Evolutionary conservation across 352 stramenopile genomes (phyloP).

Genomic region (Phytophthora citrophthora): DNA sequence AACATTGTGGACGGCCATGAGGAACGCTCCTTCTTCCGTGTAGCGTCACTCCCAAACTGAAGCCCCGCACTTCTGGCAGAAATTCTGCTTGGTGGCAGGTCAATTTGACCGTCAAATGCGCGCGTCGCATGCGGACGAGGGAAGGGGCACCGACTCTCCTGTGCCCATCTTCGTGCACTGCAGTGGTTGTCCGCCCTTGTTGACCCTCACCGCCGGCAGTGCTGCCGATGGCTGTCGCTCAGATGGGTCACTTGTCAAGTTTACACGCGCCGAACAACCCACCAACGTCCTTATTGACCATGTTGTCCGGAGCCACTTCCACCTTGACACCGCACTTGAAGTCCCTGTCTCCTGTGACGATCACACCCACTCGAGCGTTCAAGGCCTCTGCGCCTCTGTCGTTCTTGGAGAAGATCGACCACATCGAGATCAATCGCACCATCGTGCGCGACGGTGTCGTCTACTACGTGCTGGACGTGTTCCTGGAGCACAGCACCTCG

Average conservation of each 20-base stretch:
- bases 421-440: slow-evolving; percentile 50
- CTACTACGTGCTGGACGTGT: slow-evolving; percentile 67
- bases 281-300: slow-evolving; percentile 11
- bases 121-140: slow-evolving; percentile 24
- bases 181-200: slow-evolving; percentile 21
- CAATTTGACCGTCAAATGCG: slow-evolving; percentile 3
- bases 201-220: slow-evolving; percentile 27
- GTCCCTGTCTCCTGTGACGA: slow-evolving; percentile 27
- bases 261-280: slow-evolving; percentile 9
- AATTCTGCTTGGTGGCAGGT: too few species aligned
- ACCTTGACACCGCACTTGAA: slow-evolving; percentile 31
- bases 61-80: too few species aligned
- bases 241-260: slow-evolving; percentile 45
- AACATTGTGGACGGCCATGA: too few species aligned
- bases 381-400: slow-evolving; percentile 37
- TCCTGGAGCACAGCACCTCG: slow-evolving; percentile 55
- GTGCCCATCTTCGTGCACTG: slow-evolving; percentile 8
- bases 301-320: slow-evolving; percentile 27
- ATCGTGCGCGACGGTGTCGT: slow-evolving; percentile 45
- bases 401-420: slow-evolving; percentile 48
- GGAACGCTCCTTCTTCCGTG: too few species aligned
- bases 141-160: slow-evolving; percentile 12
- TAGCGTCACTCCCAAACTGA: too few species aligned
- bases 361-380: slow-evolving; percentile 33
- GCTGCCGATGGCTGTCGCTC: slow-evolving; percentile 15